Evolutionary conservation across 352 stramenopile species (phyloP), one percentile per base, ranked within the genome.

Genomic region (Phytophthora palmivora): DNA sequence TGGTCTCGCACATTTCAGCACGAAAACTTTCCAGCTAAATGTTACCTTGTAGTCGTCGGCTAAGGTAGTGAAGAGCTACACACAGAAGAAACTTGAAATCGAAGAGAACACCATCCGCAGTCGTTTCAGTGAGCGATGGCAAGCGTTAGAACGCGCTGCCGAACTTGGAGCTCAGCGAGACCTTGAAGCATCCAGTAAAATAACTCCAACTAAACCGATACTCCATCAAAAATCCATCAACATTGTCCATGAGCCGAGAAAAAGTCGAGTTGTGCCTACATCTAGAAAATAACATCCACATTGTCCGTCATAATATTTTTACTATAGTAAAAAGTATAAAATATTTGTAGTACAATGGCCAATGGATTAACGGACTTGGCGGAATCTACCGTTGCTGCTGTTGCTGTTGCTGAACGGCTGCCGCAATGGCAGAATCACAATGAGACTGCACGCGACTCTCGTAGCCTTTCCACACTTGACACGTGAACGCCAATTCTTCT

Each of bases 391-490:
- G 41, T 6, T 47, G 38, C 14, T 63, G 34, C 15, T 50, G 18
- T 26, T 49, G 48, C 34, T 58, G 58, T 43, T 65, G 62, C 12
- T 67, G 48, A 19, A 42, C 42, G 4, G 47, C 51, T 6, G 70
- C 53, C 32, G 63, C 74, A 59, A 58, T 67, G 37, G 63, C 64
- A 18, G 61, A 61, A 30, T 78, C 58, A 26, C 80, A 89, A 46
- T 92, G 79, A n/a, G 82, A 75, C 58, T 95, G 86, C 28, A 95
- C 83, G 26, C 84, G 84, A 24, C 76, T 91, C 50, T 95, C 79
- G 63, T 95, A 95, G 9, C 86, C 84, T 49, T 86, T 91, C 86
- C 86, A 95, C 30, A 95, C 82, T 58, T 90, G 78, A 34, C 84
- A 93, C 19, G 84, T 91, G 55, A 90, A 75, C 30, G 70, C 63